phyloP scores from a whole-genome alignment of 768 basidiomycete genomes.

The Podaxis rugospora region DNA sequence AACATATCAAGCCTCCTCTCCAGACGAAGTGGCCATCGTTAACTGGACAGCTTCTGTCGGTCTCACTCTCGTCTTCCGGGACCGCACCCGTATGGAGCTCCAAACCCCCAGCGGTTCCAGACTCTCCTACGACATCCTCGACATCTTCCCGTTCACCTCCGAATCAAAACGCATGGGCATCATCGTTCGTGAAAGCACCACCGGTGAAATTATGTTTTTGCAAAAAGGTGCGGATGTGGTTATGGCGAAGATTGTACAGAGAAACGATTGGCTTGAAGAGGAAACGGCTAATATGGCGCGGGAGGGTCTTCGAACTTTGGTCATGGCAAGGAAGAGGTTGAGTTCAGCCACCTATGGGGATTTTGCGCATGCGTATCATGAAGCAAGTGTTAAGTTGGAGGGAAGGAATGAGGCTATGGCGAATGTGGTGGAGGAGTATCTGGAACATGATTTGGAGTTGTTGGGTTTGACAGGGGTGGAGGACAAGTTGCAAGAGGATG shows the following conservation, averaged over 20 bases:
- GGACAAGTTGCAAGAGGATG: slow-evolving; percentile 97
- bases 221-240: slow-evolving; percentile 99
- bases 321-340: slow-evolving; percentile 81
- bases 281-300: slow-evolving; percentile 98
- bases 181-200: slow-evolving; percentile 74
- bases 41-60: slow-evolving; percentile 96
- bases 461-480: slow-evolving; percentile 97
- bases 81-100: slow-evolving; percentile 86
- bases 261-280: slow-evolving; percentile 99
- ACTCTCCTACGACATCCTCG: slow-evolving; percentile 79
- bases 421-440: slow-evolving; percentile 62
- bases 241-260: slow-evolving; percentile 91
- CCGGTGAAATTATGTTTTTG: slow-evolving; percentile 81
- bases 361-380: slow-evolving; percentile 69
- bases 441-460: slow-evolving; percentile 90
- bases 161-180: slow-evolving; percentile 99
- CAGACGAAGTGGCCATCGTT: slow-evolving; percentile 98
- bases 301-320: slow-evolving; percentile 91
- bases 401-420: slow-evolving; percentile 80
- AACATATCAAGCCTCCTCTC: slow-evolving; percentile 98
- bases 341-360: slow-evolving; percentile 62
- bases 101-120: slow-evolving; percentile 62
- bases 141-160: slow-evolving; percentile 97
- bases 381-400: slow-evolving; percentile 76
- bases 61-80: slow-evolving; percentile 81